phyloP scores from a whole-genome alignment of 2,329 filamentous ascomycete genomes.

The Anisogramma anomala region DNA sequence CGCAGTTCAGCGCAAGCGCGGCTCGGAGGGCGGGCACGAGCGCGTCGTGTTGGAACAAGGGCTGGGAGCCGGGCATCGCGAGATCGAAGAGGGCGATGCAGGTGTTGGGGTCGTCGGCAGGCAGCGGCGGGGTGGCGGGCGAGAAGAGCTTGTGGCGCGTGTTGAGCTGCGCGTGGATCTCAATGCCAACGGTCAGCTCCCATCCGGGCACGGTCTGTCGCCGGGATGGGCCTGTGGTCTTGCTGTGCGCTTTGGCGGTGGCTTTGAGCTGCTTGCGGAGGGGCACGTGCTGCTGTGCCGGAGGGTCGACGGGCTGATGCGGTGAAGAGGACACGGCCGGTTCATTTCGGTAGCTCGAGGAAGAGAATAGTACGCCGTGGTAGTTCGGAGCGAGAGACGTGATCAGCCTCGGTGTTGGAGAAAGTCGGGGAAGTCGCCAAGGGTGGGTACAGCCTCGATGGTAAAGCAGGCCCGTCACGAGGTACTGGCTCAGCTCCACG shows the following conservation, averaged over 20 bases:
- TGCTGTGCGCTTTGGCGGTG: conserved; percentile 41
- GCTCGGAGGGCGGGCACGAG: conserved; percentile 84
- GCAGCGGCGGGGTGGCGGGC: conserved; percentile 34
- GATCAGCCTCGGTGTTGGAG: neutral
- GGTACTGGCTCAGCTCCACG: conserved; percentile 35
- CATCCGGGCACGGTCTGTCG: conserved; percentile 54
- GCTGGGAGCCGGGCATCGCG: conserved; percentile 80
- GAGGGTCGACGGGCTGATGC: neutral
- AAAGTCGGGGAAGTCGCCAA: conserved; percentile 16
- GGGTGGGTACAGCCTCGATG: conserved; percentile 33
- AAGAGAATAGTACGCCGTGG: neutral
- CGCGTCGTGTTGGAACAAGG: conserved; percentile 69
- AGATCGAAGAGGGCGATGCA: conserved; percentile 82
- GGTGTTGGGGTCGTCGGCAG: conserved; percentile 63
- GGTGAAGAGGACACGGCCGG: neutral
- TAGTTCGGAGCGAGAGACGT: neutral
- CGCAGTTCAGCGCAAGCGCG: conserved; percentile 71
- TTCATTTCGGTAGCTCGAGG: neutral
- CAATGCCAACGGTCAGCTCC: conserved; percentile 92
- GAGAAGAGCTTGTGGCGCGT: conserved; percentile 86
- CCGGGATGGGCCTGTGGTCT: conserved; percentile 33
- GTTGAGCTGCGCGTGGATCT: conserved; percentile 95
- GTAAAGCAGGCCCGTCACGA: conserved; percentile 34
- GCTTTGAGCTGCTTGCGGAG: conserved; percentile 64
- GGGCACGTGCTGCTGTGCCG: conserved; percentile 29